Percentiles rank a stretch among this genome's conserved stretches.
Conservation (phyloP, 2,329 filamentous ascomycete genomes). For the Zymoseptoria passerinii region DNA sequence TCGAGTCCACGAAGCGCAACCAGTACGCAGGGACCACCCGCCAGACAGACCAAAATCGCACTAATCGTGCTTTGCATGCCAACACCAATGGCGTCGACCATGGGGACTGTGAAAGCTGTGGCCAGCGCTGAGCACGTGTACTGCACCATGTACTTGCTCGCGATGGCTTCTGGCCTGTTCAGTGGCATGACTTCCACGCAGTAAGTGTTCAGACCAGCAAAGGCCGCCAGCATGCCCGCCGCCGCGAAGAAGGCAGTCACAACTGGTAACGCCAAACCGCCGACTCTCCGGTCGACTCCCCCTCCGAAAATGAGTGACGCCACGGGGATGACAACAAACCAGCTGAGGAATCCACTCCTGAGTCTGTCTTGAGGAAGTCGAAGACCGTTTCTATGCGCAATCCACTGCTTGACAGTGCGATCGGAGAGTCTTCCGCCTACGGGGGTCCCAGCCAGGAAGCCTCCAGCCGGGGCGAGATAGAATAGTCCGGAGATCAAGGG, state of each 20-base stretch:
- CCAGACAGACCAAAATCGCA: conserved; percentile 14
- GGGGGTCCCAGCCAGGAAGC: conserved; percentile 59
- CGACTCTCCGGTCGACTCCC: conserved; percentile 44
- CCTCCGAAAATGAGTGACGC: conserved; percentile 61
- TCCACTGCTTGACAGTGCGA: conserved; percentile 55
- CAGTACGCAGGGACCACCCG: conserved; percentile 10
- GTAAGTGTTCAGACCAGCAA: conserved; percentile 66
- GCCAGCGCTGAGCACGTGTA: conserved; percentile 64
- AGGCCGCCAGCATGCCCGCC: conserved; percentile 61
- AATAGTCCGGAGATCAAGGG: conserved; percentile 61
- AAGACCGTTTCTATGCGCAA: conserved; percentile 44
- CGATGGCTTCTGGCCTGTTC: conserved; percentile 57
- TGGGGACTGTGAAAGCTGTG: conserved; percentile 61
- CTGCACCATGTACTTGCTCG: conserved; percentile 67
- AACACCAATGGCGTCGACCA: conserved; percentile 60
- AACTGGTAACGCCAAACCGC: conserved; percentile 52
- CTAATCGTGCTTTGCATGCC: conserved; percentile 43
- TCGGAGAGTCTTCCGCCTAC: conserved; percentile 61
- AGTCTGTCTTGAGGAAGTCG: conserved; percentile 61
- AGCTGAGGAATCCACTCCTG: conserved; percentile 46
- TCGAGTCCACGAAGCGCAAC: conserved; percentile 11
- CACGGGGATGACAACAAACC: conserved; percentile 46
- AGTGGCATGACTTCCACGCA: conserved; percentile 70
- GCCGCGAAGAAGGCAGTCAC: conserved; percentile 64
- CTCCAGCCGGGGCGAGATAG: conserved; percentile 60